Percentiles rank a stretch among this genome's conserved stretches.
phyloP scores from a whole-genome alignment of 345 rosid species.

The Salix caprea region DNA sequence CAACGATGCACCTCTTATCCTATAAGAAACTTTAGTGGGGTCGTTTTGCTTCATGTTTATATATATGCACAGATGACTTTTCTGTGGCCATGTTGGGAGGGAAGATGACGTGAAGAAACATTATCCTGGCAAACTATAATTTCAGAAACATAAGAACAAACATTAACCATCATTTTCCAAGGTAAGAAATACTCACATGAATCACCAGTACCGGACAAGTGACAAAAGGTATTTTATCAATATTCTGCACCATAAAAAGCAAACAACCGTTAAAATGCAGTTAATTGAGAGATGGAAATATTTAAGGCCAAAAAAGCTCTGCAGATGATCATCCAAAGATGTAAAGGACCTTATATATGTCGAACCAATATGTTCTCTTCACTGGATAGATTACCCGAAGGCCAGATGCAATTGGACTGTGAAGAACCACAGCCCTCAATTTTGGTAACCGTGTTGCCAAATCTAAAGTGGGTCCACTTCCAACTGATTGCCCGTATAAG shows the following conservation, averaged over 20 bases:
- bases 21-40: background rate
- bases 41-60: background rate
- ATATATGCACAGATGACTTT: background rate
- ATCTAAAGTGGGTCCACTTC: conserved; percentile 92
- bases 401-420: conserved; percentile 88
- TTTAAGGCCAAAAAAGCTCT: background rate
- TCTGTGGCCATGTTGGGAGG: background rate
- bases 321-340: background rate
- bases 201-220: conserved; percentile 74
- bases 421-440: conserved; percentile 88
- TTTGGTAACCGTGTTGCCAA: conserved; percentile 64
- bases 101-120: background rate
- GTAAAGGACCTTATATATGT: conserved; percentile 69
- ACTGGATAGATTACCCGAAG: conserved; percentile 91
- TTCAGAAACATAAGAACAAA: background rate
- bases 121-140: background rate
- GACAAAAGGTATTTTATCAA: conserved; percentile 75
- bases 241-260: conserved; percentile 52
- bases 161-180: background rate
- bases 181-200: conserved; percentile 47
- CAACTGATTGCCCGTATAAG: conserved; percentile 90
- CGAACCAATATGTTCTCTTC: conserved; percentile 89
- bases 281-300: background rate
- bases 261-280: conserved; percentile 11
- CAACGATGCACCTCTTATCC: background rate